Conservation (phyloP, 2,329 filamentous ascomycete genomes). For the Emydomyces testavorans region DNA sequence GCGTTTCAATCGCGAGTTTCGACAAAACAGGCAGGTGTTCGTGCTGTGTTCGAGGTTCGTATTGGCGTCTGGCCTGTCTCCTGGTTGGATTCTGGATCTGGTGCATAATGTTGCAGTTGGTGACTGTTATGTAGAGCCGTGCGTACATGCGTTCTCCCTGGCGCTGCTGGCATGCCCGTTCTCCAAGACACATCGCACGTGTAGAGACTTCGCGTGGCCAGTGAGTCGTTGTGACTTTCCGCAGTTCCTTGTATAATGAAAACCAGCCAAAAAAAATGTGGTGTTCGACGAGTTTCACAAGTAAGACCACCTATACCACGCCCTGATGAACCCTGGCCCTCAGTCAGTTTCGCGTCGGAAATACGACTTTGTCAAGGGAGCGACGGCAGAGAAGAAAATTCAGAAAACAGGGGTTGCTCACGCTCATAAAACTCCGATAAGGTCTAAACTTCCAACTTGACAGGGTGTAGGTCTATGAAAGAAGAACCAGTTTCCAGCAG, state of each 20-base stretch:
- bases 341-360: constrained; percentile 1
- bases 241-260: background rate
- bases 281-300: constrained; percentile 2
- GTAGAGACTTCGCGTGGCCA: background rate
- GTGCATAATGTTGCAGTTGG: constrained; percentile 5
- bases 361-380: constrained; percentile 9
- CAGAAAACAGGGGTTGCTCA: too few species aligned
- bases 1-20: background rate
- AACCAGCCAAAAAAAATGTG: background rate
- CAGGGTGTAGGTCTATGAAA: background rate
- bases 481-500: background rate
- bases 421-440: too few species aligned
- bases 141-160: background rate
- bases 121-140: background rate
- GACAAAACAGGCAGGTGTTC: constrained; percentile 3
- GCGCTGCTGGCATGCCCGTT: background rate
- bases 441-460: too few species aligned
- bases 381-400: background rate
- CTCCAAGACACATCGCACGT: background rate
- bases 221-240: background rate
- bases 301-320: constrained; percentile 5
- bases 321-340: background rate
- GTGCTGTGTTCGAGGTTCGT: background rate
- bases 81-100: constrained; percentile 5
- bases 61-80: constrained; percentile 1